Base-by-base conservation (phyloP, 352 stramenopile species). In the Ophiocytium majus region DNA sequence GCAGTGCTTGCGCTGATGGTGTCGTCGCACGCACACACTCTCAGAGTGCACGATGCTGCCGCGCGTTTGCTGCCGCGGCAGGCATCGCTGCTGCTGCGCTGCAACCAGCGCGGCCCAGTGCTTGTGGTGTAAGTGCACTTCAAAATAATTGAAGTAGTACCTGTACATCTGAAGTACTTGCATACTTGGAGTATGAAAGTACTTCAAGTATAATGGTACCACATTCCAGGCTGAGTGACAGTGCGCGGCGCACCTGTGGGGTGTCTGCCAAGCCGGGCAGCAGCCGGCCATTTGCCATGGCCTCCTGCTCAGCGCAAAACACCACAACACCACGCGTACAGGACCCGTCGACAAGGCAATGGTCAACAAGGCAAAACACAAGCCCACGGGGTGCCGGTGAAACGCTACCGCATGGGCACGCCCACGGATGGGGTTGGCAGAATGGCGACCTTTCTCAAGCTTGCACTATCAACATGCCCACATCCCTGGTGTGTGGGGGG, bases 241-340 rank as follows among this genome's bases (percentile, higher is more conserved):
- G n/a, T n/a, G 43, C 43, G 5, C 14, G 14, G 43, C 5, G 43
- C 43, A 57, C 43, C 43, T 57, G 43, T 14, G 43, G 43, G 43
- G 43, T 57, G 43, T 57, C 43, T 5, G 14, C 43, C 43, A 57
- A 14, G 43, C 43, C 14, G 43, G 43, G 57, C 34, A 93, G 80
- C 14, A 85, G 64, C 14, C 91, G 81, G 19, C 91, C 90, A 88
- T 93, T 93, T 0, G 90, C 91, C 37, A 93, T 79, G 34, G 90
- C 91, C 82, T 93, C 91, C 83, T 93, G 43, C 43, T 14, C 5
- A 57, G 43, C 43, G 43, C 43, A 14, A 57, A 57, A 57, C 43
- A 57, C 14, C 5, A 57, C 43, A 57, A 14, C 14, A 14, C 43
- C 43, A 14, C 43, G 14, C 5, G 5, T 57, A 5, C 43, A 14